Evolutionary conservation across 2,329 filamentous ascomycete genomes (phyloP), one percentile per base, ranked within the genome.

Genomic region (Rugonectria rugulosa): DNA sequence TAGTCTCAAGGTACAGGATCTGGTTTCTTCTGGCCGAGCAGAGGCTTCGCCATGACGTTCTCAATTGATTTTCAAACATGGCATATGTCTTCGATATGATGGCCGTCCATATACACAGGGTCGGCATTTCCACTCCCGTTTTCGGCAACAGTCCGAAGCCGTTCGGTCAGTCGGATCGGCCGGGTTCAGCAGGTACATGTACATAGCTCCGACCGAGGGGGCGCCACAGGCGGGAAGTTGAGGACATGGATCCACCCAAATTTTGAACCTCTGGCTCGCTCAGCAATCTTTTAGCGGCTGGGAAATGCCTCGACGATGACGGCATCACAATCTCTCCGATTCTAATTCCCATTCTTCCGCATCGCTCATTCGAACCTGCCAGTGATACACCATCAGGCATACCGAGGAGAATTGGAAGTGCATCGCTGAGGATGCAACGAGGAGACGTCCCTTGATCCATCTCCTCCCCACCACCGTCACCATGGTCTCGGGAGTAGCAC

Each of bases 401-500:
- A n/a, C n/a, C n/a, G n/a, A n/a, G n/a, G n/a, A n/a, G n/a, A n/a
- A n/a, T n/a, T n/a, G n/a, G 59, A 44, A 63, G 52, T 44, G 50
- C 56, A 53, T 51, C 56, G 53, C 60, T 68, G 65, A 73, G 66
- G 59, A 73, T 72, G 70, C 65, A 61, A 59, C 62, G 59, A 57
- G 64, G 54, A 62, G 60, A 62, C 47, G 59, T 46, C 53, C 46
- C 64, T 44, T 63, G 23, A 66, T 57, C 62, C 56, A 58, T 62
- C 60, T 60, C 59, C 65, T n/a, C n/a, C n/a, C n/a, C n/a, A n/a
- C 37, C 57, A 58, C 65, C 58, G 64, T 68, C 68, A 76, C 65
- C 64, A 82, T 82, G 80, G 76, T 75, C 71, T 75, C 77, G 73
- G 79, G 77, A 72, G 75, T 75, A 68, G 73, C 79, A 67, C 79